These are phyloP conservation scores for Podochytrium sp. DNA, from an alignment of 192 early-diverging fungal species.

Conservation along the genomic window DNA sequence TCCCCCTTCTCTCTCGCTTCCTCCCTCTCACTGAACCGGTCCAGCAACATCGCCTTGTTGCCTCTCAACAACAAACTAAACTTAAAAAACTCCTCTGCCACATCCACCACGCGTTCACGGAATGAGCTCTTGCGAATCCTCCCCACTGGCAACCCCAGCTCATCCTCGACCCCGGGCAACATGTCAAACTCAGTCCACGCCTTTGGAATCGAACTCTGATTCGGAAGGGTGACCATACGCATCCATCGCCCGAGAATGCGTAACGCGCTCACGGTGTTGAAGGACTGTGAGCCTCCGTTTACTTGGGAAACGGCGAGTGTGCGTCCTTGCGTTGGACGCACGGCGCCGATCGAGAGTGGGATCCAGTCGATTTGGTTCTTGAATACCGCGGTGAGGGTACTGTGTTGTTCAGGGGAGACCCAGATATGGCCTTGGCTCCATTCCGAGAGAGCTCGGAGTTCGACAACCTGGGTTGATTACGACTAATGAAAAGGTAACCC, in stretches of 20 bases:
- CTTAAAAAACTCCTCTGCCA: slow-evolving; percentile 55
- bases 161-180: not conserved
- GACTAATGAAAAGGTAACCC: slow-evolving; percentile 55
- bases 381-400: slow-evolving; percentile 55
- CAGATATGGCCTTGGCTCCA: slow-evolving; percentile 62
- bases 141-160: slow-evolving; percentile 32
- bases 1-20: slow-evolving; percentile 47
- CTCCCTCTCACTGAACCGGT: slow-evolving; percentile 50
- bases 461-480: slow-evolving; percentile 56
- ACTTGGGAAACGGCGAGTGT: slow-evolving; percentile 54
- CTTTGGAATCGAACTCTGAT: slow-evolving; percentile 58
- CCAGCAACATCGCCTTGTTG: slow-evolving; percentile 46
- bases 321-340: slow-evolving; percentile 50
- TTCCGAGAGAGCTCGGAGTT: slow-evolving; percentile 49
- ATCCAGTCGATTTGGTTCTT: slow-evolving; percentile 62
- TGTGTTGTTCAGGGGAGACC: slow-evolving; percentile 60
- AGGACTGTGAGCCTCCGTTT: slow-evolving; percentile 55
- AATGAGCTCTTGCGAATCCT: slow-evolving; percentile 46
- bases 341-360: slow-evolving; percentile 45
- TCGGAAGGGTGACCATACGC: slow-evolving; percentile 60
- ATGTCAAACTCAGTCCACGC: slow-evolving; percentile 60
- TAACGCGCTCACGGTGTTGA: slow-evolving; percentile 56
- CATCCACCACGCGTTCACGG: slow-evolving; percentile 56
- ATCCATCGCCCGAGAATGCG: slow-evolving; percentile 57
- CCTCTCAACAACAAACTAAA: slow-evolving; percentile 46